Percentiles rank a stretch among this genome's conserved stretches.
These are phyloP conservation scores for Boletus edulis DNA, from an alignment of 768 basidiomycete genomes.

Conservation along the genomic window DNA sequence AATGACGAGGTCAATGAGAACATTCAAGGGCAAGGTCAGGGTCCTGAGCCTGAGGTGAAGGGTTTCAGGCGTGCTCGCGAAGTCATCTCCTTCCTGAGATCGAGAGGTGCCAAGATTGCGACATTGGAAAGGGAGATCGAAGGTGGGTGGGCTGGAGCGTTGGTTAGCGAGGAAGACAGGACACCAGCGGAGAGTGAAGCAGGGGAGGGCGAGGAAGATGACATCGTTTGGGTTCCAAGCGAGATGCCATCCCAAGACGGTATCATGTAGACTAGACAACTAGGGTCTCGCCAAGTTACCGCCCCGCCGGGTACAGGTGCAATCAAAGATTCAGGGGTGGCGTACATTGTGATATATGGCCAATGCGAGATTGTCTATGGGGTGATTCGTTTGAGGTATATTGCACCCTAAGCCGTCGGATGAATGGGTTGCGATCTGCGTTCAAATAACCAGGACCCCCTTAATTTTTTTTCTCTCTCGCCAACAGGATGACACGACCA, in stretches of 20 bases:
- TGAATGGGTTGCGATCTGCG: constrained; percentile 12
- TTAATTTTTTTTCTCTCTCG: not conserved
- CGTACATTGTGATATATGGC: constrained; percentile 10
- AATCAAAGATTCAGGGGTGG: constrained; percentile 12
- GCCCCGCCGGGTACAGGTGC: constrained; percentile 2
- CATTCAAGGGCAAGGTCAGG: constrained; percentile 23
- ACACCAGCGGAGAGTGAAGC: constrained; percentile 23
- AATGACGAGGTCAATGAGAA: constrained; percentile 29
- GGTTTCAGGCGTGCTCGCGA: constrained; percentile 71
- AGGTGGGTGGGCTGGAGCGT: constrained; percentile 67
- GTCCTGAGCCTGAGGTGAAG: constrained; percentile 21
- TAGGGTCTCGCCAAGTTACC: constrained; percentile 6
- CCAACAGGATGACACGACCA: constrained; percentile 3
- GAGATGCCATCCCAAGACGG: constrained; percentile 8
- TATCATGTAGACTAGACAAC: constrained; percentile 2
- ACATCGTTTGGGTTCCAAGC: constrained; percentile 33
- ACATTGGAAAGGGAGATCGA: constrained; percentile 43
- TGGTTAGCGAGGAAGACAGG: constrained; percentile 53
- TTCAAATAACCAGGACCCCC: not conserved
- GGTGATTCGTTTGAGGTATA: constrained; percentile 17
- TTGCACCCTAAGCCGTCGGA: constrained; percentile 3
- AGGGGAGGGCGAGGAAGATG: constrained; percentile 28
- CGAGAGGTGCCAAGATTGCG: constrained; percentile 69
- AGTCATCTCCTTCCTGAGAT: constrained; percentile 67
- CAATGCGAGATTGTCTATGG: not conserved